Conservation (phyloP, 257 asterid genomes). For the Fraxinus americana region DNA sequence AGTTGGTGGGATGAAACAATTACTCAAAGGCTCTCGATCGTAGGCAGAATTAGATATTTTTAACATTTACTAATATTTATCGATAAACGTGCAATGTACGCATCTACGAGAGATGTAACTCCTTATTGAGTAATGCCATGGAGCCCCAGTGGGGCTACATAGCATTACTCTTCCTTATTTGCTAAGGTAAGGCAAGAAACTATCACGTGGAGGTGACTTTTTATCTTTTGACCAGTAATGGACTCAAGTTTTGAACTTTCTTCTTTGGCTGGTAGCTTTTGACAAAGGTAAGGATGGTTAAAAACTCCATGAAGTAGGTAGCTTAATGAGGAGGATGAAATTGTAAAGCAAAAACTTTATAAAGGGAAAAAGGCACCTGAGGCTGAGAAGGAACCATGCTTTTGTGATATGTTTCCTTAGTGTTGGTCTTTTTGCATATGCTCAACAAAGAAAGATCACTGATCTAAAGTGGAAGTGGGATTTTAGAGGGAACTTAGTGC, state of each 20-base stretch:
- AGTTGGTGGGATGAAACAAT: neutral
- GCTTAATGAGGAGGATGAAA: neutral
- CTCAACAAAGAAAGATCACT: neutral
- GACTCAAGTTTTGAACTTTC: neutral
- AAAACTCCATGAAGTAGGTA: conserved; percentile 16
- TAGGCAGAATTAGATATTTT: neutral
- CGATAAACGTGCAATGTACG: conserved; percentile 24
- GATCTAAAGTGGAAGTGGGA: conserved; percentile 10
- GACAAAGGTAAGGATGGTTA: conserved; percentile 24
- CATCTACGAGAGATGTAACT: conserved; percentile 37
- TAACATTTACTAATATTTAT: neutral
- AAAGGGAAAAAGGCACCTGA: conserved; percentile 40
- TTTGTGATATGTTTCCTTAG: conserved; percentile 26
- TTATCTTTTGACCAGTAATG: conserved; percentile 29
- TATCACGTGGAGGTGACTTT: conserved; percentile 36
- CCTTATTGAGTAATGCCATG: conserved; percentile 34
- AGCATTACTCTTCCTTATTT: conserved; percentile 45
- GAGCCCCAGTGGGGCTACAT: too few relatives aligned
- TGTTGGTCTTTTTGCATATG: conserved; percentile 1
- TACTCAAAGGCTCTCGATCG: neutral
- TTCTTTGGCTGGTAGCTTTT: conserved; percentile 27
- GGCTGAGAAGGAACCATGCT: conserved; percentile 38
- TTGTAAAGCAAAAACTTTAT: neutral
- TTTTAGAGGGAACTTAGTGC: conserved; percentile 32
- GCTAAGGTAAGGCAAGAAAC: conserved; percentile 48